Conservation (phyloP, 2,329 filamentous ascomycete species). For the Alternaria ventricosa region DNA sequence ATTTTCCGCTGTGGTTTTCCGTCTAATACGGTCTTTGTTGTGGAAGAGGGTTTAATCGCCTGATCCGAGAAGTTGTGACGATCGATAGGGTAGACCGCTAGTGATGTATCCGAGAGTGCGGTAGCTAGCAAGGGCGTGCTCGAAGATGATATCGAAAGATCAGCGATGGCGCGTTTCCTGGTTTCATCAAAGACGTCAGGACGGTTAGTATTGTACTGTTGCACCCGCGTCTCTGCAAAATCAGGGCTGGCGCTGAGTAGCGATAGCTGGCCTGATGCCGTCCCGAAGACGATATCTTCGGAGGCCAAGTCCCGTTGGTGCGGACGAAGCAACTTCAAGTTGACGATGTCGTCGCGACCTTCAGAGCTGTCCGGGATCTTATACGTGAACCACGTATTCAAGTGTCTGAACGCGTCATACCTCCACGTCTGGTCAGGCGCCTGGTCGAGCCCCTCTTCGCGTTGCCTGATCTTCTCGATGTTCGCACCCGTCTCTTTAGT, state of each 20-base stretch:
- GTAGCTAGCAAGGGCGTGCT: conserved; percentile 57
- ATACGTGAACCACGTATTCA: conserved; percentile 59
- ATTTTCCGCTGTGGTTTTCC: conserved; percentile 33
- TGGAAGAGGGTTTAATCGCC: conserved; percentile 19
- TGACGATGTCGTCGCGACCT: conserved; percentile 65
- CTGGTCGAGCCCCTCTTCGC: conserved; percentile 5
- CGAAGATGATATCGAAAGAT: conserved; percentile 55
- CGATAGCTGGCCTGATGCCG: conserved; percentile 61
- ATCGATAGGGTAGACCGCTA: conserved; percentile 56
- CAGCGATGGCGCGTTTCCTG: neutral
- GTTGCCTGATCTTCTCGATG: conserved; percentile 29
- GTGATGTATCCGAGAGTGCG: conserved; percentile 54
- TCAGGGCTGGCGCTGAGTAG: conserved; percentile 29
- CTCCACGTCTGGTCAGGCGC: conserved; percentile 27
- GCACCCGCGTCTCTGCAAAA: conserved; percentile 14
- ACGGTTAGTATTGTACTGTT: conserved; percentile 52
- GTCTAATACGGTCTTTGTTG: conserved; percentile 22
- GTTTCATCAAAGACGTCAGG: conserved; percentile 51
- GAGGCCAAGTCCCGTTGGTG: conserved; percentile 45
- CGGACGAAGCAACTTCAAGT: conserved; percentile 60
- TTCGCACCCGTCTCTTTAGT: conserved; percentile 53
- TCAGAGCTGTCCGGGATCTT: conserved; percentile 58
- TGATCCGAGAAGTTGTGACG: conserved; percentile 36
- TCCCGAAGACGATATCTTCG: conserved; percentile 62
- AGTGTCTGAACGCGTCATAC: conserved; percentile 42